Evolutionary conservation across 805 yeast species (phyloP), one percentile per base, ranked within the genome.

Genomic region (Sugiyamaella smithiae): DNA sequence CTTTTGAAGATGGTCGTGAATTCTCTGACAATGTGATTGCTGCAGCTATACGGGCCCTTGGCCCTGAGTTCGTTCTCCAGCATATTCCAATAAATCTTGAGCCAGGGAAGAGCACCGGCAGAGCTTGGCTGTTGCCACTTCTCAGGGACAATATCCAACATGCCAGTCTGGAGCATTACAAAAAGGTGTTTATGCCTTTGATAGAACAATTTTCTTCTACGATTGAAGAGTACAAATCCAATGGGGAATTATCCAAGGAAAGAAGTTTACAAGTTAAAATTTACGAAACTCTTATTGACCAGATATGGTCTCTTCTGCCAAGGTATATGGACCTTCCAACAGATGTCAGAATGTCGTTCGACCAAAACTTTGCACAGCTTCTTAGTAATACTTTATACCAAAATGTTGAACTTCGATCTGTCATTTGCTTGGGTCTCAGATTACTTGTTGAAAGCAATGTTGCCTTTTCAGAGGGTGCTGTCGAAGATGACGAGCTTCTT

Each of bases 101-200:
- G 25, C 79, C 84, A 4, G 65, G 54, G 1, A 58, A 71, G 22
- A 67, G 70, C 26, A 73, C 75, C 37, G 97, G 97, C 40, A 80
- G 98, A 64, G 97, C 97, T 40, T 93, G 98, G 97, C 63, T 93
- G 58, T 75, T 93, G 55, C 99, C 99, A 8, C 65, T 93, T 28
- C 75, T 93, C 53, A 84, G 97, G 69, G 97, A 90, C 60, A 82
- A 87, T 60, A 85, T 88, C 23, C 77, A 82, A 58, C 77, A 80
- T 59, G 84, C 97, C 1, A 74, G 76, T 41, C 71, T 93, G 48
- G 70, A 76, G 0, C 87, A 74, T 62, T 93, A 80, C 67, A 74
- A 77, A 50, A 67, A 67, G 19, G 72, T 81, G 32, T 76, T 93
- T 45, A 66, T 85, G 12, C 98, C 98, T 23, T 66, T 83, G 33